phyloP scores from a whole-genome alignment of 2,329 filamentous ascomycete genomes.

The Hypoxylon rubiginosum region DNA sequence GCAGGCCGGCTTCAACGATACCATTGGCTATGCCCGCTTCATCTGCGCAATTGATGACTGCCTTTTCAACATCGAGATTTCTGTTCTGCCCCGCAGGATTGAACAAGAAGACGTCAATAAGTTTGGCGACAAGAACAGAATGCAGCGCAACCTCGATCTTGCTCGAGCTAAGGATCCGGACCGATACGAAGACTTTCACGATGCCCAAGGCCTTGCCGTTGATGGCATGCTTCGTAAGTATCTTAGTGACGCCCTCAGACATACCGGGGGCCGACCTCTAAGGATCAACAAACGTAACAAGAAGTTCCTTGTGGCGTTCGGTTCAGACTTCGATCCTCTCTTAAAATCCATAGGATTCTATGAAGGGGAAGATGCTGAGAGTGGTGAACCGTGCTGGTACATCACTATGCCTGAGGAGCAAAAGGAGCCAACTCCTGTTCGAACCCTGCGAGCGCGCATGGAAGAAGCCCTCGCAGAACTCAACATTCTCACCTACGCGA shows the following conservation, averaged over 20 bases:
- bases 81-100: slow-evolving; percentile 60
- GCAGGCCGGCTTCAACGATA: slow-evolving; percentile 27
- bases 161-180: slow-evolving; percentile 62
- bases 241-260: slow-evolving; percentile 62
- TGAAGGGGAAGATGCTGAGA: slow-evolving; percentile 56
- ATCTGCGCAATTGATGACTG: slow-evolving; percentile 48
- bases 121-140: slow-evolving; percentile 63
- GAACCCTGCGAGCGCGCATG: slow-evolving; percentile 52
- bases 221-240: slow-evolving; percentile 65
- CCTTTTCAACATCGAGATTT: slow-evolving; percentile 63
- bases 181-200: slow-evolving; percentile 60
- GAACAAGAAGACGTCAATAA: slow-evolving; percentile 52
- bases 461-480: slow-evolving; percentile 49
- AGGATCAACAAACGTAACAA: slow-evolving; percentile 70
- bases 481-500: slow-evolving; percentile 19
- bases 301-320: slow-evolving; percentile 67
- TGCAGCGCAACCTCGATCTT: slow-evolving; percentile 56
- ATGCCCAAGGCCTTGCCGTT: slow-evolving; percentile 58
- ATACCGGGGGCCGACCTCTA: slow-evolving; percentile 51
- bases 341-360: slow-evolving; percentile 65
- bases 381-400: slow-evolving; percentile 57
- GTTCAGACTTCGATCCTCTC: slow-evolving; percentile 62
- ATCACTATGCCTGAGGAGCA: slow-evolving; percentile 53
- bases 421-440: slow-evolving; percentile 54
- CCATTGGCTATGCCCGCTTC: slow-evolving; percentile 39